These are phyloP conservation scores for Neopestalotiopsis rosae DNA, from an alignment of 2,329 filamentous ascomycete genomes.

Conservation along the genomic window DNA sequence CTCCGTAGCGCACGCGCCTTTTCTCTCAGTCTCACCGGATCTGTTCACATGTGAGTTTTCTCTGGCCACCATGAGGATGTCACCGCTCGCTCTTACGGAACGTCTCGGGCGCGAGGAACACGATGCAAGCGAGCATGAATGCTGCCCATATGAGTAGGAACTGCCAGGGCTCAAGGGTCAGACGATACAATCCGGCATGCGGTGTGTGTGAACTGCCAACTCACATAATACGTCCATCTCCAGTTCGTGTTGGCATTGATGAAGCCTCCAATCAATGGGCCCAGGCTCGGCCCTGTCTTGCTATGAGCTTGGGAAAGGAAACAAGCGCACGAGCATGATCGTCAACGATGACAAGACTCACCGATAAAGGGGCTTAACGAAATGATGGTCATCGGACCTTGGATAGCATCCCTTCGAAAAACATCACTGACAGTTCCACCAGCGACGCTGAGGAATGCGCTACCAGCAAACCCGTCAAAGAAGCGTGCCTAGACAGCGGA, in stretches of 20 bases:
- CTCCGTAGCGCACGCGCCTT: slow-evolving; percentile 75
- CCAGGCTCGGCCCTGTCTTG: slow-evolving; percentile 55
- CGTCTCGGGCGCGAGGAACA: slow-evolving; percentile 83
- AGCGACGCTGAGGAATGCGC: slow-evolving; percentile 73
- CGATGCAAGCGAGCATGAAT: slow-evolving; percentile 66
- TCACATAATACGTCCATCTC: slow-evolving; percentile 81
- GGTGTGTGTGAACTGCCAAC: slow-evolving; percentile 13
- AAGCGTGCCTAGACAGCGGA: slow-evolving; percentile 62
- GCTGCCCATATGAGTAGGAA: slow-evolving; percentile 81
- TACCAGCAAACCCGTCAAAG: slow-evolving; percentile 74
- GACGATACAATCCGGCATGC: not conserved
- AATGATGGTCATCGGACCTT: slow-evolving; percentile 84
- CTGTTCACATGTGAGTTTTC: slow-evolving; percentile 34
- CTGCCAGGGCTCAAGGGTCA: slow-evolving; percentile 21
- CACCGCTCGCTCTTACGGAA: slow-evolving; percentile 67
- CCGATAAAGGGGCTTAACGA: slow-evolving; percentile 67
- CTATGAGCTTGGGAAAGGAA: not conserved
- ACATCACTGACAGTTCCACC: slow-evolving; percentile 87
- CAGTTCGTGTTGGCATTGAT: slow-evolving; percentile 79
- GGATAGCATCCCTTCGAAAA: slow-evolving; percentile 71
- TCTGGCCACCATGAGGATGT: not conserved
- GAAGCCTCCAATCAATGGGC: slow-evolving; percentile 74
- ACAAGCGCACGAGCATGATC: not conserved
- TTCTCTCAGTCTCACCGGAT: slow-evolving; percentile 71
- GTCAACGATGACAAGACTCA: slow-evolving; percentile 18